Evolutionary conservation across 2,329 filamentous ascomycete genomes (phyloP), one percentile per base, ranked within the genome.

Genomic region (Lachnellula hyalina): DNA sequence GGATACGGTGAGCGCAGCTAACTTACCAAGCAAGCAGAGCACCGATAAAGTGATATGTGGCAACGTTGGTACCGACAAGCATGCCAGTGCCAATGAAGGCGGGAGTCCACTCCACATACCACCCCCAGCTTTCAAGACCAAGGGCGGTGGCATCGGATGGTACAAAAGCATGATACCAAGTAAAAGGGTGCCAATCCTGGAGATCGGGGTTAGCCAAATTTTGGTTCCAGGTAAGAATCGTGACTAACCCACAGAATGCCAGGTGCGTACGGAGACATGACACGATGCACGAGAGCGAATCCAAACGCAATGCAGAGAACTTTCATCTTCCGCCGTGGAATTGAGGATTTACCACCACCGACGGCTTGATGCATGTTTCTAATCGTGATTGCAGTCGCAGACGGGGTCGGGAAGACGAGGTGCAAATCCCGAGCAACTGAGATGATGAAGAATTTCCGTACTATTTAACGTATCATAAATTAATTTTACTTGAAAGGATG

Each of bases 361-460:
- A 25, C 23, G 23, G 23, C 23, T 25, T 25, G 74, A 65, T 85
- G 82, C 81, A 85, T 84, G n/a, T 75, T 78, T 7, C 81, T 77
- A 54, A 85, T 85, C 1, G 81, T 81, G 70, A 84, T 75, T 25
- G 81, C 82, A 0, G 81, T 83, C 2, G 82, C 82, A 25, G 81
- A 81, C 0, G 81, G 68, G 0, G 80, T 79, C 2, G 82, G 82
- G 69, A 84, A 85, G 53, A 84, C 75, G 45, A 85, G 73, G 54
- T 76, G 77, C 34, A 84, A 70, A 68, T 85, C 81, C 9, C 81
- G 74, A 3, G 81, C 81, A 12, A 85, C 80, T 55, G 84, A 81
- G 67, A 86, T 80, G 68, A 87, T 79, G 73, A 86, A 87, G 73
- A 87, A 86, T 65, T 84, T 85, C 55, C 84, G 80, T 19, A 51